Evolutionary conservation across 2,329 filamentous ascomycete genomes (phyloP), one percentile per base, ranked within the genome.

Genomic region (Stagonosporopsis chrysanthemi): DNA sequence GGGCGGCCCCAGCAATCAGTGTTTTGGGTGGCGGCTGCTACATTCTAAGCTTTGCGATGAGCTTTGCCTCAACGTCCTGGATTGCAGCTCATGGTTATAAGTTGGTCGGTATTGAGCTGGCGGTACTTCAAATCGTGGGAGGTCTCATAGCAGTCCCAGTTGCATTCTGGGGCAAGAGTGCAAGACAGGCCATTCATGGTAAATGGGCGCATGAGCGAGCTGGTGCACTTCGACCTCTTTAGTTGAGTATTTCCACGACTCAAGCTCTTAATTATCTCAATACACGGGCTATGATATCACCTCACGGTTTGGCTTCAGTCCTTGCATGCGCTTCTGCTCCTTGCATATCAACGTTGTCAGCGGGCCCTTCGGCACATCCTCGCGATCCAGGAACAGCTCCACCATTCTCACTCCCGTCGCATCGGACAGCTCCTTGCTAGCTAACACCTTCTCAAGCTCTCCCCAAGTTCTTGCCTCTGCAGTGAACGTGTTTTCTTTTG

Each of bases 391-490:
- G 15, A 76, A 68, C 1, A 81, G 72, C 69, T 81, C 79, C 7
- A 80, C 69, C 61, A 81, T 72, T 36, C 75, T 69, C 26, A 81
- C 54, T 0, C 78, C 78, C 42, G 70, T 73, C 6, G 75, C 78
- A 46, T 74, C 68, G 17, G 67, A 61, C 38, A 82, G 69, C 1
- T 67, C 67, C 28, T 75, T 69, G 47, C 77, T 70, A 1, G 50
- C 60, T 38, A 82, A 26, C 0, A 82, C 73, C 5, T 66, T 56
- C 35, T 80, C 75, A 2, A 84, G 58, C 57, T 85, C 81, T 0
- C 76, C 80, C 58, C 79, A 81, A 0, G 79, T 84, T 52, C 69
- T 73, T 3, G 77, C 81, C 26, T 71, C 66, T 11, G 51, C 54
- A 3, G 59, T 62, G 33, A 53, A 60, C 2, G 57, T 45, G 12